Percentiles rank a stretch among this genome's conserved stretches.
Conservation (phyloP, 73 alveolate genomes). For the Tetrahymena thermophila region DNA sequence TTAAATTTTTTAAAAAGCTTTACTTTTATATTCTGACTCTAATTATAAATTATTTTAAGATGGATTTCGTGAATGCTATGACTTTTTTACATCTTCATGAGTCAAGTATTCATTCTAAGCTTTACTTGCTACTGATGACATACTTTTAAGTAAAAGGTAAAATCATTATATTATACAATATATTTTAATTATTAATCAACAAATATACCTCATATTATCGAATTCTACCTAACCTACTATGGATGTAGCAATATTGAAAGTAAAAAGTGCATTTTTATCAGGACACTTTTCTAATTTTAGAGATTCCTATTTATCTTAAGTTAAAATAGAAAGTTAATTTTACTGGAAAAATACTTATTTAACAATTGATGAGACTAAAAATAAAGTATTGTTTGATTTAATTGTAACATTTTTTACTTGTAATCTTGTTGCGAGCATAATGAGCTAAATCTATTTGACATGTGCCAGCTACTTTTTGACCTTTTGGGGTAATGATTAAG, state of each 20-base stretch:
- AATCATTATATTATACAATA: neutral
- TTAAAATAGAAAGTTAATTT: neutral
- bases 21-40: neutral
- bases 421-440: neutral
- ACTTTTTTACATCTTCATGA: neutral
- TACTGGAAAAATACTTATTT: neutral
- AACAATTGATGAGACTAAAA: neutral
- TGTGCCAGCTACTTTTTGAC: neutral
- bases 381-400: neutral
- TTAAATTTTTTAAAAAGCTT: neutral
- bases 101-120: neutral
- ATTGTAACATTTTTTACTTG: neutral
- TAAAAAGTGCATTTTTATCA: neutral
- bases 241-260: neutral
- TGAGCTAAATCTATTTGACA: neutral
- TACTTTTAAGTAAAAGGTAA: neutral
- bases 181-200: neutral
- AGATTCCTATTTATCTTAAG: neutral
- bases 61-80: neutral
- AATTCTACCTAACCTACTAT: neutral
- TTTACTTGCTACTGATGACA: neutral
- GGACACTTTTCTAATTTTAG: neutral
- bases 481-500: neutral
- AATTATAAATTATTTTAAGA: neutral
- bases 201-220: neutral